Evolutionary conservation across 2,329 filamentous ascomycete genomes (phyloP).

Genomic region (Colletotrichum scovillei): DNA sequence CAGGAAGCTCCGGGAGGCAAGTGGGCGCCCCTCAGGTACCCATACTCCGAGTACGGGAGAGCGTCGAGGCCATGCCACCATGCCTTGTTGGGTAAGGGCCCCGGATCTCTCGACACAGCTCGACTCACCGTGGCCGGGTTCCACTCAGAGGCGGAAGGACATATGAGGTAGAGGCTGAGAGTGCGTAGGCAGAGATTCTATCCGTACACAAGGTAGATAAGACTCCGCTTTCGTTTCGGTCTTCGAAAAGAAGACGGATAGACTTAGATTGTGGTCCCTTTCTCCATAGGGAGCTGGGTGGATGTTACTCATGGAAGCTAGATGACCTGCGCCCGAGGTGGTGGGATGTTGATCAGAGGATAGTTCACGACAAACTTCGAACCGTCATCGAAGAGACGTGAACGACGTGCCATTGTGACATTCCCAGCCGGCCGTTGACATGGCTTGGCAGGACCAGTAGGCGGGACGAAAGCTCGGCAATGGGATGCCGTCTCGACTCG

Average conservation of each 20-base stretch:
- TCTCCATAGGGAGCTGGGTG: not conserved
- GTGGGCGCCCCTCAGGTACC: conserved; percentile 14
- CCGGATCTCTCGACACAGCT: conserved; percentile 8
- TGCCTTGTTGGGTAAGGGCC: conserved; percentile 4
- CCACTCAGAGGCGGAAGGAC: conserved; percentile 7
- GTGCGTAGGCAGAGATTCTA: not conserved
- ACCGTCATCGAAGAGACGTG: not conserved
- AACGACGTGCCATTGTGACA: conserved; percentile 22
- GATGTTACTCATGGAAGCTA: not conserved
- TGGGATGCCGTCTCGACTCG: conserved; percentile 25
- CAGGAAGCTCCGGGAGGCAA: conserved; percentile 14
- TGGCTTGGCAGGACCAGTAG: conserved; percentile 19
- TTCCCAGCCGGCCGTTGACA: conserved; percentile 20
- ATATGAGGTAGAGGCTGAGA: not conserved
- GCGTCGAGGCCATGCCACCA: not conserved
- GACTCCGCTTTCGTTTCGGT: conserved; percentile 17
- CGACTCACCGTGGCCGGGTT: conserved; percentile 14
- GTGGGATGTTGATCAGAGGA: not conserved
- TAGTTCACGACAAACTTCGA: not conserved
- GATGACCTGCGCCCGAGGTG: not conserved
- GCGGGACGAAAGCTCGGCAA: conserved; percentile 33
- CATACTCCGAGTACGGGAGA: conserved; percentile 8
- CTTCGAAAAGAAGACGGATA: conserved; percentile 16
- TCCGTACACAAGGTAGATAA: not conserved
- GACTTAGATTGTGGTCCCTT: conserved; percentile 13